phyloP scores from a whole-genome alignment of 169 alveolate genomes.

The Babesia ovis region DNA sequence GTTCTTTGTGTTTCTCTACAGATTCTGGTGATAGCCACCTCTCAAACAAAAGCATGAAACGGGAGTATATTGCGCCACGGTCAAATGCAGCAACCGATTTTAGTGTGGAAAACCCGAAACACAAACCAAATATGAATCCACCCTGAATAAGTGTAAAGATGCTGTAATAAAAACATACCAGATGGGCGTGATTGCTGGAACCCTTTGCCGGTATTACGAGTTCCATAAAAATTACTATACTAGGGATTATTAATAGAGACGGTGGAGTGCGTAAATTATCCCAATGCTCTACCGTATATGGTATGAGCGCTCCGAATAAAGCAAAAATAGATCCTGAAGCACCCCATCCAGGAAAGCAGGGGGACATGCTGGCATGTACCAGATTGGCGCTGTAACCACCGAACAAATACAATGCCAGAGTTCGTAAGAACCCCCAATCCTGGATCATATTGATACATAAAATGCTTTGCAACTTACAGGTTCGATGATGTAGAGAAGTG shows the following conservation, averaged over 20 bases:
- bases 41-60: background rate
- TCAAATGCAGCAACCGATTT: constrained; percentile 75
- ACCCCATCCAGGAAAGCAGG: constrained; percentile 84
- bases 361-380: constrained; percentile 80
- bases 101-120: constrained; percentile 77
- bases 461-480: constrained; percentile 70
- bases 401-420: constrained; percentile 68
- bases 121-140: constrained; percentile 78
- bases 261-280: constrained; percentile 77
- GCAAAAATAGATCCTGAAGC: constrained; percentile 88
- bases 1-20: background rate
- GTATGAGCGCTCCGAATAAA: constrained; percentile 82
- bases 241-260: constrained; percentile 61
- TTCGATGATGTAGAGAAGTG: constrained; percentile 81
- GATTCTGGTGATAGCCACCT: background rate
- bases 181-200: constrained; percentile 7
- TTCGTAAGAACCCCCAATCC: constrained; percentile 88
- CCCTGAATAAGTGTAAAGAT: constrained; percentile 46
- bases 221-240: constrained; percentile 34
- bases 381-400: constrained; percentile 82
- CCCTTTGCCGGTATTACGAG: background rate
- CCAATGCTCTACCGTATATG: constrained; percentile 83
- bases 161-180: constrained; percentile 9
- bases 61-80: constrained; percentile 63
- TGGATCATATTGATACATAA: background rate